Evolutionary conservation across 1,284 basidiomycete genomes (phyloP).

Genomic region (Cutaneotrichosporon arboriforme): DNA sequence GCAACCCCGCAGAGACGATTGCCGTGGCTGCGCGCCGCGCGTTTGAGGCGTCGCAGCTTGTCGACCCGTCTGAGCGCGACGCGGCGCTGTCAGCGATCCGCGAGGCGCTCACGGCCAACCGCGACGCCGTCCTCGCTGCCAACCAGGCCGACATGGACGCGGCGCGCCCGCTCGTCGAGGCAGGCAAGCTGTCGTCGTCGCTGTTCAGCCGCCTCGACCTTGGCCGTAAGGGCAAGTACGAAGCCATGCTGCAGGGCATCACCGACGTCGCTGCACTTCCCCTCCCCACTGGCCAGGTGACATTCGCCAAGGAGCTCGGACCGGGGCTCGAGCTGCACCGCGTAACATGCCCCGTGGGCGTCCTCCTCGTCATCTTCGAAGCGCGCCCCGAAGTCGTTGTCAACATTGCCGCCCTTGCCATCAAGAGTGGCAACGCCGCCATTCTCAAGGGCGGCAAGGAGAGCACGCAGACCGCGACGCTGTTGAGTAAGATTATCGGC

Average conservation of each 20-base stretch:
- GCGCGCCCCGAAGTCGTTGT: conserved; percentile 96
- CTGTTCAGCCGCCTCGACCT: conserved; percentile 84
- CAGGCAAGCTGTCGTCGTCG: conserved; percentile 75
- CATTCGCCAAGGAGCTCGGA: conserved; percentile 82
- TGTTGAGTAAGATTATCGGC: conserved; percentile 74
- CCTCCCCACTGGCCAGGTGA: conserved; percentile 79
- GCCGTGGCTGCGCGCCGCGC: conserved; percentile 72
- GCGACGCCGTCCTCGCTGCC: conserved; percentile 66
- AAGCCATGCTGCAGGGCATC: conserved; percentile 85
- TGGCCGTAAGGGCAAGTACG: conserved; percentile 81
- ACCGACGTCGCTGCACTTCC: conserved; percentile 77
- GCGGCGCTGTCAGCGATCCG: conserved; percentile 67
- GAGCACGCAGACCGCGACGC: conserved; percentile 67
- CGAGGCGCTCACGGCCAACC: conserved; percentile 59
- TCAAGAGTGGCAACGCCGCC: conserved; percentile 96
- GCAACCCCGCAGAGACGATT: conserved; percentile 37
- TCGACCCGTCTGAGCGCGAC: conserved; percentile 62
- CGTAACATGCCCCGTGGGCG: conserved; percentile 94
- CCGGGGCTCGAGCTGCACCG: conserved; percentile 83
- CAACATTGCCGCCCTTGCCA: conserved; percentile 91
- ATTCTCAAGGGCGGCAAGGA: conserved; percentile 97
- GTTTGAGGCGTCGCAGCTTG: conserved; percentile 77
- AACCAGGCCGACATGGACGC: conserved; percentile 75
- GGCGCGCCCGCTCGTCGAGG: conserved; percentile 68
- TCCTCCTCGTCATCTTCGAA: conserved; percentile 95